Evolutionary conservation across 1,284 basidiomycete genomes (phyloP).

Genomic region (Ceratobasidium sp.): DNA sequence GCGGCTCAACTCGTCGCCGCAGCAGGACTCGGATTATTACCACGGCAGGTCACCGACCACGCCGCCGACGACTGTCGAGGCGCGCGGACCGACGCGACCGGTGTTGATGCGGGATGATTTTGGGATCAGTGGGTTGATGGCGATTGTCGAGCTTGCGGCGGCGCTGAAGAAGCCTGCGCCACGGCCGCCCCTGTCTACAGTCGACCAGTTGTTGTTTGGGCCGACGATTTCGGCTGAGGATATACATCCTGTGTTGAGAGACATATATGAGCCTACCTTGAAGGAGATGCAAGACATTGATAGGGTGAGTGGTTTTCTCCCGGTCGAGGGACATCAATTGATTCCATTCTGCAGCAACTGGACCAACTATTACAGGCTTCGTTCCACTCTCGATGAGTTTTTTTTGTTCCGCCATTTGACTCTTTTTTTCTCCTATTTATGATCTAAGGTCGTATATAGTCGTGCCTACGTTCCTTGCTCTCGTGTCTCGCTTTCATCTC

Average conservation of each 20-base stretch:
- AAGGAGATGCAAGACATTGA: slow-evolving; percentile 85
- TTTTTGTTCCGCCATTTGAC: slow-evolving; percentile 5
- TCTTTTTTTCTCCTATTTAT: slow-evolving; percentile 33
- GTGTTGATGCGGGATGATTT: slow-evolving; percentile 81
- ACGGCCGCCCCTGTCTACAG: slow-evolving; percentile 64
- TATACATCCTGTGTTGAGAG: slow-evolving; percentile 78
- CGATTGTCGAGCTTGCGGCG: slow-evolving; percentile 80
- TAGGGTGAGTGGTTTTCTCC: slow-evolving; percentile 64
- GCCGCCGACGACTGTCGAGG: slow-evolving; percentile 54
- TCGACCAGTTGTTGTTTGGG: slow-evolving; percentile 82
- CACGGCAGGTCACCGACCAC: slow-evolving; percentile 59
- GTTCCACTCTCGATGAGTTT: slow-evolving; percentile 40
- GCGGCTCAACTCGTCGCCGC: slow-evolving; percentile 33
- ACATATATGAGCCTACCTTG: slow-evolving; percentile 77
- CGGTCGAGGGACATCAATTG: background rate
- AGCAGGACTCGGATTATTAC: slow-evolving; percentile 45
- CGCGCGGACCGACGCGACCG: slow-evolving; percentile 30
- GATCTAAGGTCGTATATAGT: slow-evolving; percentile 36
- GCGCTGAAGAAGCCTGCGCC: slow-evolving; percentile 55
- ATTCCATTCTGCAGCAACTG: slow-evolving; percentile 49
- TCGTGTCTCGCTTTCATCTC: slow-evolving; percentile 27
- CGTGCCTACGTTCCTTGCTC: slow-evolving; percentile 32
- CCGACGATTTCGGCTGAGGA: slow-evolving; percentile 69
- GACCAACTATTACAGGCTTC: slow-evolving; percentile 49
- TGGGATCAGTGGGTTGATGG: slow-evolving; percentile 84